Evolutionary conservation across 2,329 filamentous ascomycete genomes (phyloP).

Genomic region (Nannizzia gypsea): DNA sequence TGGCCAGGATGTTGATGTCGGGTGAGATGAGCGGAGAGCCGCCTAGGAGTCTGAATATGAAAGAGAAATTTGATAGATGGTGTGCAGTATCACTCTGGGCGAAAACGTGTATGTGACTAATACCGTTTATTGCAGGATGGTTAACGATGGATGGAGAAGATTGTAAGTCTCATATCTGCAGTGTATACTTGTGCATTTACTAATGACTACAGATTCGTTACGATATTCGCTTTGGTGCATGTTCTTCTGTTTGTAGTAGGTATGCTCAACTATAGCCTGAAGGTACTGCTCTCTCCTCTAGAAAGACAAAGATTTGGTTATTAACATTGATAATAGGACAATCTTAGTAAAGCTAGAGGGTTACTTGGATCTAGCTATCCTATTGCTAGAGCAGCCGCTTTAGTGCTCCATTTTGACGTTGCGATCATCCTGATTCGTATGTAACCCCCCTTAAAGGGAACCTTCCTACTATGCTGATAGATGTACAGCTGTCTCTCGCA

Average conservation of each 20-base stretch:
- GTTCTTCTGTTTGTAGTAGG: slow-evolving; percentile 67
- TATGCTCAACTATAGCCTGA: slow-evolving; percentile 67
- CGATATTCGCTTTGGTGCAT: slow-evolving; percentile 61
- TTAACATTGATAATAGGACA: slow-evolving; percentile 40
- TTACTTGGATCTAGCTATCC: slow-evolving; percentile 65
- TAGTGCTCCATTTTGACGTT: slow-evolving; percentile 71
- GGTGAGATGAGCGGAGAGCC: slow-evolving; percentile 68
- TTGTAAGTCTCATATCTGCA: slow-evolving; percentile 45
- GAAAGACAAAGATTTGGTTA: background rate
- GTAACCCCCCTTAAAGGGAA: background rate
- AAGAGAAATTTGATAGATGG: slow-evolving; percentile 66
- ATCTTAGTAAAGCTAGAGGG: slow-evolving; percentile 51
- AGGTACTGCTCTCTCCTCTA: slow-evolving; percentile 30
- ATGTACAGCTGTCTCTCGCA: slow-evolving; percentile 56
- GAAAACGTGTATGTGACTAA: background rate
- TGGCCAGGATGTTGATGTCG: slow-evolving; percentile 71
- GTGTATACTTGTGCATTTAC: background rate
- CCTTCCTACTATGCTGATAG: slow-evolving; percentile 1
- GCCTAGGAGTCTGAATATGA: slow-evolving; percentile 54
- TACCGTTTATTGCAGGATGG: slow-evolving; percentile 47
- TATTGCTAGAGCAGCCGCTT: slow-evolving; percentile 61
- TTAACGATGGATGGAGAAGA: slow-evolving; percentile 73
- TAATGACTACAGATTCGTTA: slow-evolving; percentile 56
- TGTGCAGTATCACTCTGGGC: slow-evolving; percentile 11
- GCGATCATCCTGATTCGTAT: slow-evolving; percentile 59